Base-by-base conservation (phyloP, 1,284 basidiomycete genomes). In the Moesziomyces sp. region DNA sequence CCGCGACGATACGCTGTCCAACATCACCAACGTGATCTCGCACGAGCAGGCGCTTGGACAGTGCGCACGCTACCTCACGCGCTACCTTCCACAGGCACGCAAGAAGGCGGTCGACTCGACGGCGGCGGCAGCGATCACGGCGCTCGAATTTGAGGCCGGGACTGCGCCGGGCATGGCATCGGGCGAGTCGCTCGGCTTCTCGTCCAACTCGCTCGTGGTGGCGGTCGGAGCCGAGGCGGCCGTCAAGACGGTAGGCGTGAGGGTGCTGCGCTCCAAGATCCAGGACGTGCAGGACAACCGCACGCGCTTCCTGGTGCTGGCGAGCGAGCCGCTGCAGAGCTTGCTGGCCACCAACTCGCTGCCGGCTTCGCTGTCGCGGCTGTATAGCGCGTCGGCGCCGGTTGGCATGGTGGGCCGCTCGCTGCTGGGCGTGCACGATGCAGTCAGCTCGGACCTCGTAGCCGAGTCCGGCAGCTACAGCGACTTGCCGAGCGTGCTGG, bases 1-100 rank as follows among this genome's bases (percentile, higher is more conserved):
- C 18, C 59, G 68, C 21, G 62, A 64, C 58, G 68, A 75, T 21
- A 71, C 73, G 13, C 52, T 75, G 7, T 61, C 73, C 23, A 71
- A 75, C 58, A 68, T 75, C 46, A 75, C 67, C 59, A 67, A 75
- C 13, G 73, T 75, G 56, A 63, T 71, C 28, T 75, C 73, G 24
- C 73, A 75, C 67, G 73, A 75, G 49, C 73, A 75, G 49, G 73
- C 73, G 18, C 58, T 75, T 21, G 73, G 73, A 3, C 73, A 75
- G 52, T 71, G 73, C 60, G 50, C 63, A 21, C 63, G 56, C 44
- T 75, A 64, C 45, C 63, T 75, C 42, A 68, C 58, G 13, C 61
- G 60, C n/a, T 71, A 64, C 44, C 18, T 75, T 60, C 68, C 73
- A 26, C 62, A 71, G 38, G 73, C 73, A 8, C 58, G 61, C 51